Conservation (phyloP, 2,329 filamentous ascomycete genomes). For the Trichophyton mentagrophytes region DNA sequence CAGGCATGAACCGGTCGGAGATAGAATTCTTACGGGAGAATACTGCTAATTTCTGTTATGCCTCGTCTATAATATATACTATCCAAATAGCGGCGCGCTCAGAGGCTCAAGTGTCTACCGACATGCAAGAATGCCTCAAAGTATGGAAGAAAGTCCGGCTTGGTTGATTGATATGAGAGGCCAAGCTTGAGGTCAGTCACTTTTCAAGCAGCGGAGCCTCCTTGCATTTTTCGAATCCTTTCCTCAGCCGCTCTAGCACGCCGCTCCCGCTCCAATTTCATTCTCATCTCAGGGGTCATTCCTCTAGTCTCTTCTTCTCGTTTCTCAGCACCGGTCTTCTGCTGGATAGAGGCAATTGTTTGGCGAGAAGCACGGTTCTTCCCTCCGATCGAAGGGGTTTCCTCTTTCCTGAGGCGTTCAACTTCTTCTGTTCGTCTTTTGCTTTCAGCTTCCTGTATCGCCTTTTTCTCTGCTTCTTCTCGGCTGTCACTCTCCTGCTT, state of each 20-base stretch:
- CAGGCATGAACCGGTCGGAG: constrained; percentile 20
- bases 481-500: constrained; percentile 59
- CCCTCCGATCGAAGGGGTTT: constrained; percentile 18
- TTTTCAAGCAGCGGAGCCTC: constrained; percentile 10
- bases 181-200: not conserved
- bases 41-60: constrained; percentile 19
- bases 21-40: constrained; percentile 15
- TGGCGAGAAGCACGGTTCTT: constrained; percentile 16
- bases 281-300: constrained; percentile 74
- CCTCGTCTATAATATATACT: constrained; percentile 17
- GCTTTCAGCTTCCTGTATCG: constrained; percentile 54
- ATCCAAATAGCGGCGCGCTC: constrained; percentile 14
- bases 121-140: constrained; percentile 21
- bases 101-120: constrained; percentile 15
- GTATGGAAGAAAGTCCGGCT: constrained; percentile 22
- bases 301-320: constrained; percentile 74
- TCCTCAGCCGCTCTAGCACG: constrained; percentile 87
- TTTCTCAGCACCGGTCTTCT: constrained; percentile 66
- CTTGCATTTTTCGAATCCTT: constrained; percentile 57
- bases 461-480: constrained; percentile 55
- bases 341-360: constrained; percentile 29
- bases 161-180: constrained; percentile 12
- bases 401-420: constrained; percentile 56
- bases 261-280: constrained; percentile 72
- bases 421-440: constrained; percentile 62